A percentile compares a stretch with the other conserved stretches of the same genome.
Evolutionary conservation across 495 filamentous ascomycete species (phyloP).

Genomic region (Annulohypoxylon stygium): DNA sequence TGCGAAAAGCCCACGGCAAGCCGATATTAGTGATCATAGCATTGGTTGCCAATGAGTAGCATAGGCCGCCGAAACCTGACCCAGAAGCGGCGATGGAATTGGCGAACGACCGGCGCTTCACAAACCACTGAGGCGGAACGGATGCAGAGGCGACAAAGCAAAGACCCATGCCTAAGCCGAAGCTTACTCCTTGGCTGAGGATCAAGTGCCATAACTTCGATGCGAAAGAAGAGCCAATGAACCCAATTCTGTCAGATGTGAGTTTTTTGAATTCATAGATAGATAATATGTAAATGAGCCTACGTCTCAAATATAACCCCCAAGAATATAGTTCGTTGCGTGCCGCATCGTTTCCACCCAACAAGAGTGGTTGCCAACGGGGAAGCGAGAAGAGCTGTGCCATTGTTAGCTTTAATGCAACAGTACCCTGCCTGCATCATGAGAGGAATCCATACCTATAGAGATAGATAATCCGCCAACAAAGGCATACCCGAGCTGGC

Average conservation of each 20-base stretch:
- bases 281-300: constrained; percentile 35
- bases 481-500: constrained; percentile 74
- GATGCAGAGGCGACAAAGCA: constrained; percentile 78
- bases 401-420: constrained; percentile 54
- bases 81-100: constrained; percentile 80
- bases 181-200: constrained; percentile 80
- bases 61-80: constrained; percentile 80
- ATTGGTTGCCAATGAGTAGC: constrained; percentile 68
- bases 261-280: not conserved
- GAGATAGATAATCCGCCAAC: constrained; percentile 79
- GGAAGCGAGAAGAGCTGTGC: constrained; percentile 70
- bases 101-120: constrained; percentile 74
- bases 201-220: constrained; percentile 78
- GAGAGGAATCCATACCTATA: constrained; percentile 48
- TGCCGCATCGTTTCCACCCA: constrained; percentile 64
- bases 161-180: constrained; percentile 82
- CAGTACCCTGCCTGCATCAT: constrained; percentile 25
- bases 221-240: constrained; percentile 77
- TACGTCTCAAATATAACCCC: constrained; percentile 71
- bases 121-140: constrained; percentile 85
- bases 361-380: constrained; percentile 73
- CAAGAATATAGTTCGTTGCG: constrained; percentile 67
- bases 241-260: constrained; percentile 55
- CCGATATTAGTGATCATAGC: constrained; percentile 71
- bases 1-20: constrained; percentile 75